Conservation (phyloP, 2,329 filamentous ascomycete species). For the Pleoardoris graminearum region DNA sequence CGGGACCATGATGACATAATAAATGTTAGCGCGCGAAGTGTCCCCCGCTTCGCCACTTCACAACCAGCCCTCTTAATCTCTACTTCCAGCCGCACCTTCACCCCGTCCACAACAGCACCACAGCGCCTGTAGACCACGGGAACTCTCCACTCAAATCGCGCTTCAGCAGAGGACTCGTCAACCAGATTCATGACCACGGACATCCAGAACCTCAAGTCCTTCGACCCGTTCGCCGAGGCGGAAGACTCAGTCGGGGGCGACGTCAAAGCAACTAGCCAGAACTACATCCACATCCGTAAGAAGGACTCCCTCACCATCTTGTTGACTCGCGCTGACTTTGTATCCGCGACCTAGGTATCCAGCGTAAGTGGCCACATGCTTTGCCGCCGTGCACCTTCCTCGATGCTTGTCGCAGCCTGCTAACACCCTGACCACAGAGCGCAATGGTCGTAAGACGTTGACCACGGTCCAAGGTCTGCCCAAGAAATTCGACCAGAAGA, state of each 20-base stretch:
- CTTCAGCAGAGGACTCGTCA: constrained; percentile 32
- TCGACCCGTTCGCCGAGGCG: constrained; percentile 99
- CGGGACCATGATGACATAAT: too few relatives aligned
- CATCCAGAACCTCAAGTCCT: constrained; percentile 51
- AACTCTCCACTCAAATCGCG: constrained; percentile 11
- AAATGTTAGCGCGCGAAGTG: too few relatives aligned
- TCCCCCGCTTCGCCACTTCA: too few relatives aligned
- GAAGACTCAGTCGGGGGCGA: constrained; percentile 99
- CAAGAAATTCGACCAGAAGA: constrained; percentile 99
- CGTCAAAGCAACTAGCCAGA: constrained; percentile 83
- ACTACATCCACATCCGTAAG: constrained; percentile 99
- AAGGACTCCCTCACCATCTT: too few relatives aligned
- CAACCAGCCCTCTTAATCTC: neutral
- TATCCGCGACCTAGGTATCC: too few relatives aligned
- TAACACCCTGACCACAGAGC: constrained; percentile 67
- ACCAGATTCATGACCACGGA: constrained; percentile 44
- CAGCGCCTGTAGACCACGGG: constrained; percentile 1
- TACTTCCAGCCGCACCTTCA: constrained; percentile 4
- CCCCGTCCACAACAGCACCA: constrained; percentile 4
- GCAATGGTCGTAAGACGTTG: constrained; percentile 99
- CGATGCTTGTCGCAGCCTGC: constrained; percentile 25
- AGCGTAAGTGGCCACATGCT: constrained; percentile 66
- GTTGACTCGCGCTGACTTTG: too few relatives aligned
- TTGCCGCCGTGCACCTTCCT: neutral
- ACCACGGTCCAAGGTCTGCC: constrained; percentile 98